Evolutionary conservation across 257 asterid genomes (phyloP).

Genomic region (Rauvolfia tetraphylla): DNA sequence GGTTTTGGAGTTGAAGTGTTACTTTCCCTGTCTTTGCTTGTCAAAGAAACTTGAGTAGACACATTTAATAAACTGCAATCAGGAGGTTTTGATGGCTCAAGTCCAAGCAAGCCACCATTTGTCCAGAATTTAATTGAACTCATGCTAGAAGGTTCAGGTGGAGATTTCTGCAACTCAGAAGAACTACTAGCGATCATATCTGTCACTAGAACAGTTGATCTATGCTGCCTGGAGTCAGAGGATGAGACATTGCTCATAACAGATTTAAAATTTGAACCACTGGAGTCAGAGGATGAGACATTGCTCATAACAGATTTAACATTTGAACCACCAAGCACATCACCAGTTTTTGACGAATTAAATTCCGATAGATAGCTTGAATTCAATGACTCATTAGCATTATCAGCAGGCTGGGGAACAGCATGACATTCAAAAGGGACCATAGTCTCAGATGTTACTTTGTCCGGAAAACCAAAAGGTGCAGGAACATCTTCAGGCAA

Average conservation of each 20-base stretch:
- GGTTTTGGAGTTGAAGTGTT: slow-evolving; percentile 27
- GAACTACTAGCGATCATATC: slow-evolving; percentile 31
- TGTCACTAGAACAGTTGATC: slow-evolving; percentile 23
- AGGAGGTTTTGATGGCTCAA: slow-evolving; percentile 95
- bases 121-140: slow-evolving; percentile 77
- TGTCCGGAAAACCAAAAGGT: slow-evolving; percentile 13
- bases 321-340: slow-evolving; percentile 25
- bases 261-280: slow-evolving; percentile 34
- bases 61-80: slow-evolving; percentile 45
- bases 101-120: slow-evolving; percentile 94
- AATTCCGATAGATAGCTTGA: slow-evolving; percentile 25
- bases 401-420: slow-evolving; percentile 36
- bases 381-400: slow-evolving; percentile 27
- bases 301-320: slow-evolving; percentile 36
- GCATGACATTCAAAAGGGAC: slow-evolving; percentile 27
- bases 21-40: slow-evolving; percentile 29
- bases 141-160: slow-evolving; percentile 46
- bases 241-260: slow-evolving; percentile 27
- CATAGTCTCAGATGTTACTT: slow-evolving; percentile 6
- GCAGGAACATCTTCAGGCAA: slow-evolving; percentile 20
- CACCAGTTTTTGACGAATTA: slow-evolving; percentile 32
- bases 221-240: slow-evolving; percentile 27
- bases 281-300: slow-evolving; percentile 27
- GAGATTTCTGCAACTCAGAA: slow-evolving; percentile 40
- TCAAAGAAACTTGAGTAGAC: slow-evolving; percentile 29